Percentiles rank a stretch among this genome's conserved stretches.
These are phyloP conservation scores for Thalassiosira hispida DNA, from an alignment of 352 stramenopile species.

Conservation along the genomic window DNA sequence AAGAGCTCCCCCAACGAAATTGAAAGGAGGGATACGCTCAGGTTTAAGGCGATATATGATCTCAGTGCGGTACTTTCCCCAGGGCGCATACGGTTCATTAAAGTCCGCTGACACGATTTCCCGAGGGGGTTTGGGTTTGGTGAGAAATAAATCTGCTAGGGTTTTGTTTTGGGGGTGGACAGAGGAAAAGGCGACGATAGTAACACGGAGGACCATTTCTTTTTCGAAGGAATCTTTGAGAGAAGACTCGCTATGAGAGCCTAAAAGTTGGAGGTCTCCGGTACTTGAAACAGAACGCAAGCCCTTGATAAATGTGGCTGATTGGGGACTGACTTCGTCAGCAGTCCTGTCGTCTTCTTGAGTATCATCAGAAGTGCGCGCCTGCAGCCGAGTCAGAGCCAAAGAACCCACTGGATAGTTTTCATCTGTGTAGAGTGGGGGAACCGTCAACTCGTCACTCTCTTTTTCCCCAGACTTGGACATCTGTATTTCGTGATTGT, in stretches of 20 bases:
- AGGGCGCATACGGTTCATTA: slow-evolving; percentile 54
- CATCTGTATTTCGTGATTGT: slow-evolving; percentile 13
- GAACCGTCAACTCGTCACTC: slow-evolving; percentile 6
- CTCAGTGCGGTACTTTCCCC: slow-evolving; percentile 60
- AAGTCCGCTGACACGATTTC: slow-evolving; percentile 53
- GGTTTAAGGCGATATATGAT: slow-evolving; percentile 63
- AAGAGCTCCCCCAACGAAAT: slow-evolving; percentile 58
- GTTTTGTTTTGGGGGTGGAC: slow-evolving; percentile 83
- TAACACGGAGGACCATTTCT: slow-evolving; percentile 40
- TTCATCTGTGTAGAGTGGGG: slow-evolving; percentile 10
- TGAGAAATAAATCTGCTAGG: slow-evolving; percentile 75
- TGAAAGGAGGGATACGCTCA: slow-evolving; percentile 60
- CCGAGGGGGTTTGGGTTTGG: slow-evolving; percentile 63
- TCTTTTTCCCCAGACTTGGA: slow-evolving; percentile 29
- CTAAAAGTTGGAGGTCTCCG: slow-evolving; percentile 1
- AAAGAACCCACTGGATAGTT: slow-evolving; percentile 42
- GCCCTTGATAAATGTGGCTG: slow-evolving; percentile 13
- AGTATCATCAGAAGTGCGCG: slow-evolving; percentile 18
- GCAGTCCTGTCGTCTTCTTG: slow-evolving; percentile 22
- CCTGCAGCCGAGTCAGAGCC: slow-evolving; percentile 27
- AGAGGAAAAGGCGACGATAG: slow-evolving; percentile 64
- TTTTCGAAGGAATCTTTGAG: slow-evolving; percentile 17
- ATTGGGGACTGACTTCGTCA: slow-evolving; percentile 24
- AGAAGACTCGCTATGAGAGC: slow-evolving; percentile 19
- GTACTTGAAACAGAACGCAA: slow-evolving; percentile 10